A percentile compares a stretch with the other conserved stretches of the same genome.
Conservation (phyloP, 352 stramenopile species). For the Pythium insidiosum region DNA sequence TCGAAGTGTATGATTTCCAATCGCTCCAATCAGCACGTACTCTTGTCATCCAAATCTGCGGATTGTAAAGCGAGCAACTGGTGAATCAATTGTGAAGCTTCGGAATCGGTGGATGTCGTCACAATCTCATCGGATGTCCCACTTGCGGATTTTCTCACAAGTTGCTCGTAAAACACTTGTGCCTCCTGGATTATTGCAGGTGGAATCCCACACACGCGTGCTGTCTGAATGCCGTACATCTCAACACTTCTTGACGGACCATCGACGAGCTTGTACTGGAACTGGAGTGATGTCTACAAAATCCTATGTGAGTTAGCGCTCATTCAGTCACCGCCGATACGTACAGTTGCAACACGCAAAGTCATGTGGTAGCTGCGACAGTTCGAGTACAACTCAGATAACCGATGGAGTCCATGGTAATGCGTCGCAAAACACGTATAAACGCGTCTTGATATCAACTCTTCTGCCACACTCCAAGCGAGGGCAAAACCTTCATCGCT, state of each 20-base stretch:
- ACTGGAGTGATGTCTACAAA: conserved; percentile 36
- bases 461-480: conserved; percentile 84
- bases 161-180: conserved; percentile 24
- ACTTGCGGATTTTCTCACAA: conserved; percentile 19
- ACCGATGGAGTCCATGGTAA: conserved; percentile 68
- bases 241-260: conserved; percentile 42
- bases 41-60: conserved; percentile 41
- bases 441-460: conserved; percentile 50
- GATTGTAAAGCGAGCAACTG: conserved; percentile 67
- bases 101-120: too few species aligned
- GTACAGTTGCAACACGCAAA: too few species aligned
- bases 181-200: conserved; percentile 49
- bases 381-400: conserved; percentile 55
- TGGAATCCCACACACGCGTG: conserved; percentile 65
- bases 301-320: too few species aligned
- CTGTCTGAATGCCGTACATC: conserved; percentile 82
- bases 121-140: too few species aligned
- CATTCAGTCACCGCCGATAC: too few species aligned
- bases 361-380: conserved; percentile 71
- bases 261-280: conserved; percentile 64
- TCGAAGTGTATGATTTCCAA: too few species aligned
- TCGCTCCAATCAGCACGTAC: conserved; percentile 17
- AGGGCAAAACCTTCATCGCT: conserved; percentile 86
- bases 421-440: conserved; percentile 90
- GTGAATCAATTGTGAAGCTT: conserved; percentile 61